These are phyloP conservation scores for Lavandula angustifolia DNA, from an alignment of 257 asterid species.

Conservation along the genomic window DNA sequence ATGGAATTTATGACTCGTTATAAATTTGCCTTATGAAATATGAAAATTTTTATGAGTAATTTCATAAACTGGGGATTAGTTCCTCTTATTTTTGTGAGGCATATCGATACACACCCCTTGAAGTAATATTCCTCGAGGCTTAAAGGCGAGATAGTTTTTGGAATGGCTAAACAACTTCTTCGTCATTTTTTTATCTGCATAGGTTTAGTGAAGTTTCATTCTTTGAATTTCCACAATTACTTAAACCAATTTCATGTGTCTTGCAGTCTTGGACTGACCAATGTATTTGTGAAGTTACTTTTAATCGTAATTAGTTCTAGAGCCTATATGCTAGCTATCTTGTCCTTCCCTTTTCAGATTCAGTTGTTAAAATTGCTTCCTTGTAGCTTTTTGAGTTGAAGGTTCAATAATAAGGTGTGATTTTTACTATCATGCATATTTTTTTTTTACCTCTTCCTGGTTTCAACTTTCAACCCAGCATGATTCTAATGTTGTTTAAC, in stretches of 20 bases:
- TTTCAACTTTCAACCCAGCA: slow-evolving; percentile 11
- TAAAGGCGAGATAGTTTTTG: too few relatives aligned
- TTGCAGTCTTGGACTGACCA: background rate
- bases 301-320: background rate
- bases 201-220: background rate
- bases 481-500: background rate
- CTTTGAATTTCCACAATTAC: background rate
- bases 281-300: background rate
- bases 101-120: too few relatives aligned
- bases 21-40: too few relatives aligned
- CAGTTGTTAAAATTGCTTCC: background rate
- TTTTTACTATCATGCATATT: slow-evolving; percentile 1
- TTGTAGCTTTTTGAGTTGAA: background rate
- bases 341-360: background rate
- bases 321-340: background rate
- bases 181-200: background rate
- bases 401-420: background rate
- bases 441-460: background rate
- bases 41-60: too few relatives aligned
- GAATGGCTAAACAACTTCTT: background rate
- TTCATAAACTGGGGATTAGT: too few relatives aligned
- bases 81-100: too few relatives aligned
- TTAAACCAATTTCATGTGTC: slow-evolving; percentile 7
- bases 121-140: too few relatives aligned
- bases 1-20: too few relatives aligned